Conservation (phyloP, 352 stramenopile species). For the Plasmopara muralis region DNA sequence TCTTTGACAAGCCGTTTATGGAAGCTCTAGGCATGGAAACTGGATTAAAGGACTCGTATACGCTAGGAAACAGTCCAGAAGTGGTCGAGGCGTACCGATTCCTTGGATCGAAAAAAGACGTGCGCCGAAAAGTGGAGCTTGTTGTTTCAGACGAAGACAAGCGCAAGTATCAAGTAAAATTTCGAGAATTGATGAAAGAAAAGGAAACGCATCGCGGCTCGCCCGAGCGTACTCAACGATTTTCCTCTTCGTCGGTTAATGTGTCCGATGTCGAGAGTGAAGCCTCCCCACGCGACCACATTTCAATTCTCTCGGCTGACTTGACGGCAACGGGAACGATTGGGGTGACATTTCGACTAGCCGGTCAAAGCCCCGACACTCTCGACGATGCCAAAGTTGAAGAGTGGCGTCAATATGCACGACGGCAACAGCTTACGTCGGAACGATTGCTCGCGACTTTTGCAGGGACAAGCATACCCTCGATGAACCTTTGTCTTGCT, state of each 20-base stretch:
- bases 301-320: constrained; percentile 17
- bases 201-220: constrained; percentile 13
- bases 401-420: constrained; percentile 23
- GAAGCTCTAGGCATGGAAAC: constrained; percentile 27
- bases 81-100: constrained; percentile 19
- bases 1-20: constrained; percentile 37
- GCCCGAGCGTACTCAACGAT: constrained; percentile 13
- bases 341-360: constrained; percentile 23
- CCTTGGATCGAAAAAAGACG: constrained; percentile 20
- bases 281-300: constrained; percentile 8
- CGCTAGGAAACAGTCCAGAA: constrained; percentile 13
- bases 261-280: constrained; percentile 16
- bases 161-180: constrained; percentile 15
- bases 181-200: constrained; percentile 22
- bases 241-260: constrained; percentile 9
- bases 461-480: constrained; percentile 10
- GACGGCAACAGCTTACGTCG: constrained; percentile 21
- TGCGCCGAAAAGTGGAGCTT: constrained; percentile 21
- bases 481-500: constrained; percentile 42
- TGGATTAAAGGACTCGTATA: constrained; percentile 18
- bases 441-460: constrained; percentile 18
- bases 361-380: constrained; percentile 11
- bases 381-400: constrained; percentile 16
- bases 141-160: constrained; percentile 23
- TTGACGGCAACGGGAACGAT: constrained; percentile 24